Conservation (phyloP, 176 grass and related monocot genomes). For the Cenchrus purpureus region DNA sequence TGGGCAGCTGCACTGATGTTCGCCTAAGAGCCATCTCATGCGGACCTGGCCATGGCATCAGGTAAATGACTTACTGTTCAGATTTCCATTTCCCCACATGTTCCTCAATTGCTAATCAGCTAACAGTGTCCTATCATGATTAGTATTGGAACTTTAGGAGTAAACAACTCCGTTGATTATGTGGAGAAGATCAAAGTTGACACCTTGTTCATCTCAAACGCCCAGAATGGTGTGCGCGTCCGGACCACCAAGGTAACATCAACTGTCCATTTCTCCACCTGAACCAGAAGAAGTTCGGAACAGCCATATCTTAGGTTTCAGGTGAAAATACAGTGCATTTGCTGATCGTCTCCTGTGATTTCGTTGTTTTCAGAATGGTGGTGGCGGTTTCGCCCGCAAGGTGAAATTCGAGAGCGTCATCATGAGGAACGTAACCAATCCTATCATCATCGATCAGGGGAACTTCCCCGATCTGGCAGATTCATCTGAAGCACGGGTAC, state of each 20-base stretch:
- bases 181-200: constrained; percentile 71
- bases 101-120: neutral
- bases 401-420: constrained; percentile 64
- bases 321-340: neutral
- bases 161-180: constrained; percentile 27
- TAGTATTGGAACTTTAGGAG: constrained; percentile 79
- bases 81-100: too few species aligned
- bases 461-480: constrained; percentile 14
- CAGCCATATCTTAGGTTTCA: neutral
- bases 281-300: neutral
- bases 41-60: constrained; percentile 86
- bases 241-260: constrained; percentile 67
- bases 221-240: constrained; percentile 63
- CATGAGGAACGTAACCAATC: constrained; percentile 73
- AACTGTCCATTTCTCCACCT: neutral
- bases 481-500: constrained; percentile 39
- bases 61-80: constrained; percentile 33
- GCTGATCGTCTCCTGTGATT: neutral
- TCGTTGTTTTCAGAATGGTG: constrained; percentile 43
- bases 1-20: constrained; percentile 66
- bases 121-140: neutral
- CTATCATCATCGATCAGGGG: constrained; percentile 71
- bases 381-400: constrained; percentile 63
- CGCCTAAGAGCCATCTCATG: constrained; percentile 58
- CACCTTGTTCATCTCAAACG: constrained; percentile 61